Evolutionary conservation across 2,329 filamentous ascomycete genomes (phyloP), one percentile per base, ranked within the genome.

Genomic region (Fusarium xyrophilum): DNA sequence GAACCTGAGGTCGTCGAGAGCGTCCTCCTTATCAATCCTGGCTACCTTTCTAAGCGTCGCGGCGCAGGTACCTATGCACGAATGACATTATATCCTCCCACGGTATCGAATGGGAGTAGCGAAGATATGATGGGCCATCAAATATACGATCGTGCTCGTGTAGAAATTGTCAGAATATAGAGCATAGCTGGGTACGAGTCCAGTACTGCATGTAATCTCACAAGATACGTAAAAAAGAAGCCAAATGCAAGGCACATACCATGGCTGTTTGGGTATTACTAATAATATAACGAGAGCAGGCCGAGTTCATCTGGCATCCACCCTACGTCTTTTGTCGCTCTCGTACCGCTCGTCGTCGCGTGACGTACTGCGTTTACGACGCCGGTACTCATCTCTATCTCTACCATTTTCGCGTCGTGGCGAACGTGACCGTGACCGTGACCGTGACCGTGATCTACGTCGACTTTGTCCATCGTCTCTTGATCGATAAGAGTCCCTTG

Each of bases 21-120:
- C 70, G 93, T 97, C 1, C 80, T 98, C 10, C 89, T 93, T 15
- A 91, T 99, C 74, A 99, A 99, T 77, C 95, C 96, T 0, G 95
- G 96, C 8, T 90, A 88, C 51, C 81, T 97, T 35, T 96, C 93
- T 19, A 97, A 97, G 80, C 88, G 92, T 59, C 89, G 89, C 62
- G 93, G 90, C 2, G 86, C 94, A 1, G 96, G 96, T 9, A 97
- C 93, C 1, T 98, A 91, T 77, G 92, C 93, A 2, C 89, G 90
- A 52, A 86, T 99, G 84, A 88, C 88, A 23, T 80, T 98, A 10
- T 86, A 92, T 67, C 89, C 92, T 4, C 87, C 90, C 17, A 79
- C 79, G 9, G 69, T 91, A 1, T 85, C 89, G 1, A 84, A 86
- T 36, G 89, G 91, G 65, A 82, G 81, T 33, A 82, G 80, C 32